Evolutionary conservation across 2,329 filamentous ascomycete species (phyloP).

Genomic region (Acrocalymma vagum): DNA sequence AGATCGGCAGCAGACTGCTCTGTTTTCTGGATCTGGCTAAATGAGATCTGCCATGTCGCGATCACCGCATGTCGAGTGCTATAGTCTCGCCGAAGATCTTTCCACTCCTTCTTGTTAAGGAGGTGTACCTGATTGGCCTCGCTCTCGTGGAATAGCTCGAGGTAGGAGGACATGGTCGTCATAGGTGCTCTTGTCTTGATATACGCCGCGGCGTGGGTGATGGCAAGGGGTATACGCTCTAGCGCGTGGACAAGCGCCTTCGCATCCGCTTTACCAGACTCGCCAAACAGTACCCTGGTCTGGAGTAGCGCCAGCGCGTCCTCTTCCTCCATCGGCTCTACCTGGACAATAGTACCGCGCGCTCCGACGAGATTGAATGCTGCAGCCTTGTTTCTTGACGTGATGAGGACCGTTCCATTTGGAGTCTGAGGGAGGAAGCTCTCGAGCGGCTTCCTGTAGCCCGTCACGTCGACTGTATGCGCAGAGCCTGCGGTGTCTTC

Average conservation of each 20-base stretch:
- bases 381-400: conserved; percentile 20
- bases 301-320: conserved; percentile 28
- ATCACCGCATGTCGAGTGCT: conserved; percentile 43
- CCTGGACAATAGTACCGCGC: conserved; percentile 15
- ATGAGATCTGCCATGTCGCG: conserved; percentile 43
- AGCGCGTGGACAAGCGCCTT: conserved; percentile 27
- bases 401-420: conserved; percentile 23
- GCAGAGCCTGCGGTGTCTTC: conserved; percentile 5
- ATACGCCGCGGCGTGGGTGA: conserved; percentile 43
- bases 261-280: conserved; percentile 5
- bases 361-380: conserved; percentile 20
- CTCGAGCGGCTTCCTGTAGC: conserved; percentile 10
- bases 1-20: conserved; percentile 48
- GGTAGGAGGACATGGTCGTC: conserved; percentile 40
- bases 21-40: conserved; percentile 40
- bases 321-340: conserved; percentile 31
- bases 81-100: conserved; percentile 40
- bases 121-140: conserved; percentile 32
- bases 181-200: conserved; percentile 26
- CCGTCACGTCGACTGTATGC: background rate
- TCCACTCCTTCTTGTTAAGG: conserved; percentile 25
- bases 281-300: conserved; percentile 22
- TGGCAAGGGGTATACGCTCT: conserved; percentile 44
- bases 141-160: conserved; percentile 48
- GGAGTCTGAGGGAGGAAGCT: conserved; percentile 16